Base-by-base conservation (phyloP, 306 rosid genomes). In the Pachyrhizus erosus region DNA sequence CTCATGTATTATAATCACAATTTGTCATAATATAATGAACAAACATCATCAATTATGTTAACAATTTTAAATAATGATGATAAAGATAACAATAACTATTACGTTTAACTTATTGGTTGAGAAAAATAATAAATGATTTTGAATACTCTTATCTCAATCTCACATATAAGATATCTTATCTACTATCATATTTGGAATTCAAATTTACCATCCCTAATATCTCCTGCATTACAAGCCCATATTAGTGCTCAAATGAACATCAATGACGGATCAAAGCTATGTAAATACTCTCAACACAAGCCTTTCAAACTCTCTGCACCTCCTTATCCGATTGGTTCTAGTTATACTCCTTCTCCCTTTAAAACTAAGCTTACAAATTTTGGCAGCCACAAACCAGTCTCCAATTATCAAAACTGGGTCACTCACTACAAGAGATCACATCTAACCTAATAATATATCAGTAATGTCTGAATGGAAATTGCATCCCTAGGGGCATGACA, bases 331-430 rank as follows among this genome's bases (percentile, higher is more conserved):
- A 31, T 73, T 33, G 46, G 18, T 48, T 49, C 62, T 46, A 48
- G 77, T 17, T 27, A 55, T 54, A 23, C 4, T 5, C 7, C 34
- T 54, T 57, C 58, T 69, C 58, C 58, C 58, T 45, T 45, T 13
- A 70, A 37, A 42, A 70, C 49, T 43, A 70, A 70, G 39, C 21
- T 13, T 24, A 70, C 76, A 43, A 45, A 45, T 23, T 70, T 26
- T 43, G 39, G 15, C 34, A 43, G n/a, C 20, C 49, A 67, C 51
- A 67, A 20, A 66, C 48, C 48, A 64, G 27, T 66, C 48, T 67
- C 51, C 31, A 67, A 67, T 37, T 37, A 39, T 61, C 72, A 80
- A 81, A 77, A 71, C 60, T 62, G 66, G 77, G 77, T 54, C 79
- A 54, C 61, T 65, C 14, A 17, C 29, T 49, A 76, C 48, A 13